Conservation (phyloP, 2,329 filamentous ascomycete species). For the Colletotrichum sp. region DNA sequence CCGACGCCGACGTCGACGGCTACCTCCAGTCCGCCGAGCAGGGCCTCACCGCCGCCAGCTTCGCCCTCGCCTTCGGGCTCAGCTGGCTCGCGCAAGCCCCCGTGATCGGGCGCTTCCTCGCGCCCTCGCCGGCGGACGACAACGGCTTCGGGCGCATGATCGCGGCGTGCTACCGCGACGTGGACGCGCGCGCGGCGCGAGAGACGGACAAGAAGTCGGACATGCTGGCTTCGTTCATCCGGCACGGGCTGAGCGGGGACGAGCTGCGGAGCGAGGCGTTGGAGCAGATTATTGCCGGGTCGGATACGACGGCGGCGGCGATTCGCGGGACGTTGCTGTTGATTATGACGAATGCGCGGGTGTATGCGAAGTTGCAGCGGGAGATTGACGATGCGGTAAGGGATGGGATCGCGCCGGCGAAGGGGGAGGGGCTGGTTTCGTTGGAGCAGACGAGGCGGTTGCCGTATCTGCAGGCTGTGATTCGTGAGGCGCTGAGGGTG, state of each 20-base stretch:
- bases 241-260: conserved; percentile 27
- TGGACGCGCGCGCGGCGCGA: conserved; percentile 29
- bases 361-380: conserved; percentile 44
- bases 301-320: conserved; percentile 59
- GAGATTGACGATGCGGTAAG: conserved; percentile 43
- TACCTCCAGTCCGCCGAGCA: conserved; percentile 41
- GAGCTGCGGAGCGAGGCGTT: conserved; percentile 34
- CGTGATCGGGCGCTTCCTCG: conserved; percentile 29
- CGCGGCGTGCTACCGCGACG: conserved; percentile 29
- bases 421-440: conserved; percentile 18
- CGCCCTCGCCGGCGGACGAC: conserved; percentile 30
- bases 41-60: conserved; percentile 30
- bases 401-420: conserved; percentile 26
- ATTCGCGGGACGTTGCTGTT: conserved; percentile 52
- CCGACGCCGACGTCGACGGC: conserved; percentile 48
- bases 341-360: conserved; percentile 48
- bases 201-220: conserved; percentile 25
- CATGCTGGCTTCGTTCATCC: conserved; percentile 35
- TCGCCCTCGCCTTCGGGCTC: conserved; percentile 30
- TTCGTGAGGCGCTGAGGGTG: conserved; percentile 41
- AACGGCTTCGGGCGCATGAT: conserved; percentile 41
- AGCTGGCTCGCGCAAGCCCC: conserved; percentile 35
- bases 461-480: conserved; percentile 40
- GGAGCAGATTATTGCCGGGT: conserved; percentile 49
- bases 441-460: conserved; percentile 32